These are phyloP conservation scores for Magnaporthiopsis rhizophila DNA, from an alignment of 2,329 filamentous ascomycete genomes.

Conservation along the genomic window DNA sequence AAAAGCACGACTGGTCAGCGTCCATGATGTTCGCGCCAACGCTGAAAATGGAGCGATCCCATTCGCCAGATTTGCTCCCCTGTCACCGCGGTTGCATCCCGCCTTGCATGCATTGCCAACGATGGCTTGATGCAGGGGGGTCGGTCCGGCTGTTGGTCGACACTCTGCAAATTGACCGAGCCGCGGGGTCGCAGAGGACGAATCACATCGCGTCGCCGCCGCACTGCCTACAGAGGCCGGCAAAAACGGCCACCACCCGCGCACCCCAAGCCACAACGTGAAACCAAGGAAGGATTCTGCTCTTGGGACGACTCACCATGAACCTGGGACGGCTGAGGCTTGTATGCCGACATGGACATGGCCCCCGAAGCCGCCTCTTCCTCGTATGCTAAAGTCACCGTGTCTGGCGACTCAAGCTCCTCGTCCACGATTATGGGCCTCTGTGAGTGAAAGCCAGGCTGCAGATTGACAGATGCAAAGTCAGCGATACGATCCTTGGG, in stretches of 20 bases:
- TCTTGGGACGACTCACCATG: constrained; percentile 62
- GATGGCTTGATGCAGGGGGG: constrained; percentile 1
- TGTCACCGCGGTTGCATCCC: background rate
- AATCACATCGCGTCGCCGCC: background rate
- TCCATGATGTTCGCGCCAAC: background rate
- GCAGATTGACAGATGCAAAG: constrained; percentile 7
- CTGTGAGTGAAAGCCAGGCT: constrained; percentile 47
- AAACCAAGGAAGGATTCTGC: background rate
- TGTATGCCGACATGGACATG: constrained; percentile 79
- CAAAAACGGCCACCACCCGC: background rate
- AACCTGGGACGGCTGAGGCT: constrained; percentile 66
- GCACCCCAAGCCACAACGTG: background rate
- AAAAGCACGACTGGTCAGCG: background rate
- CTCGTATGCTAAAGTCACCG: constrained; percentile 48
- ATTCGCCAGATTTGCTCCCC: background rate
- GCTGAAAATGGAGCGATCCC: background rate
- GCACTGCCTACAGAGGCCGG: background rate
- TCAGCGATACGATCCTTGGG: background rate
- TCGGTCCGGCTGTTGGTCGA: constrained; percentile 7
- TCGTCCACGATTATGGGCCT: constrained; percentile 52
- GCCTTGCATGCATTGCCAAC: background rate
- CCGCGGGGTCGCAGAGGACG: background rate
- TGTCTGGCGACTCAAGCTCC: constrained; percentile 49
- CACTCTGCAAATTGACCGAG: background rate
- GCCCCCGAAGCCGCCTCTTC: constrained; percentile 43